Evolutionary conservation across 2,329 filamentous ascomycete genomes (phyloP).

Genomic region (Fonsecaea monophora): DNA sequence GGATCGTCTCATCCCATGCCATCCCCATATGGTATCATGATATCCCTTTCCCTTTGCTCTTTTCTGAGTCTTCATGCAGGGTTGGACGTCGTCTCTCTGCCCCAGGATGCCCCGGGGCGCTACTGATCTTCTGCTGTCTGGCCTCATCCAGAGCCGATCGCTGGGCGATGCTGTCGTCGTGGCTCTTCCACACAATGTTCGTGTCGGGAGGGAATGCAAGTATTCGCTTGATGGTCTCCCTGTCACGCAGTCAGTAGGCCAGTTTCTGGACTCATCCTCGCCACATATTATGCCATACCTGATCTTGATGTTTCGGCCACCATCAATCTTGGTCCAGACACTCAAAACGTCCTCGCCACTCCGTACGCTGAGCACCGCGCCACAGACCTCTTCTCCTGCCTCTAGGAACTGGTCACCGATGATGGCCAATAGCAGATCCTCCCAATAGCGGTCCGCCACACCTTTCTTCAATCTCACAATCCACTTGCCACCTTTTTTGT

Average conservation of each 20-base stretch:
- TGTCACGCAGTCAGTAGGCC: constrained; percentile 50
- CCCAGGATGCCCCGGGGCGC: constrained; percentile 44
- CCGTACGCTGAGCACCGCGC: constrained; percentile 89
- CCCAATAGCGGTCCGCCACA: constrained; percentile 95
- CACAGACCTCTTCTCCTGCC: constrained; percentile 91
- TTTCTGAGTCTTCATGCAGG: constrained; percentile 52
- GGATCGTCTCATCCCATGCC: constrained; percentile 15
- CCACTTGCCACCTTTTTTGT: constrained; percentile 96
- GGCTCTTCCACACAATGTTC: constrained; percentile 91
- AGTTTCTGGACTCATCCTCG: background rate
- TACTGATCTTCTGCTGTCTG: constrained; percentile 76
- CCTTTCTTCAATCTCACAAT: constrained; percentile 97
- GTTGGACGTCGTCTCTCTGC: constrained; percentile 52
- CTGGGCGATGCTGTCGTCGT: constrained; percentile 94
- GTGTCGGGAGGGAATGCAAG: constrained; percentile 87
- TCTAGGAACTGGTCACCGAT: constrained; percentile 94
- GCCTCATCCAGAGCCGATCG: constrained; percentile 88
- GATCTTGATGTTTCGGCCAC: constrained; percentile 93
- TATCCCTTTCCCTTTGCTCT: constrained; percentile 51
- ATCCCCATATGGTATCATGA: constrained; percentile 41
- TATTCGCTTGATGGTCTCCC: constrained; percentile 91
- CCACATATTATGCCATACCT: constrained; percentile 65
- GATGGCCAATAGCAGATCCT: constrained; percentile 87
- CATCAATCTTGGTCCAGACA: constrained; percentile 95
- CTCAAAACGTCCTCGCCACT: constrained; percentile 97